These are phyloP conservation scores for Trichoderma polysporum DNA, from an alignment of 2,329 filamentous ascomycete genomes.

Conservation along the genomic window DNA sequence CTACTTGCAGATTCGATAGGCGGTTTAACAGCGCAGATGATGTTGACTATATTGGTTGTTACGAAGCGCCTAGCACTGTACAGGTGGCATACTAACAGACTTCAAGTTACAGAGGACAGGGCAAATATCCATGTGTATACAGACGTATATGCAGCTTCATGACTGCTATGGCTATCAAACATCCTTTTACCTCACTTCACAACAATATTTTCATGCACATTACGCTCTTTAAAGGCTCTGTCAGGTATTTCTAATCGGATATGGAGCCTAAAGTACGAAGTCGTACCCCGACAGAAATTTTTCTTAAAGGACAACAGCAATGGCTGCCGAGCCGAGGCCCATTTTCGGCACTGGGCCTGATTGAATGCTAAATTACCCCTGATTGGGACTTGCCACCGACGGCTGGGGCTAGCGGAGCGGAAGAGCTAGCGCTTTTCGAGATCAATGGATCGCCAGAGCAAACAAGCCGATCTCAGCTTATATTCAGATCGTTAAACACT, in stretches of 20 bases:
- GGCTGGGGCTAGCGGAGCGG: background rate
- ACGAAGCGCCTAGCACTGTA: background rate
- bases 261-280: background rate
- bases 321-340: constrained; percentile 11
- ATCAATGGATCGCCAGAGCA: background rate
- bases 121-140: background rate
- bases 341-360: background rate
- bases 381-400: background rate
- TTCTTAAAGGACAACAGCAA: background rate
- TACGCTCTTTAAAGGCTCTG: background rate
- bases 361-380: background rate
- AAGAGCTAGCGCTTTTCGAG: background rate
- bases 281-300: background rate
- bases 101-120: background rate
- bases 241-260: background rate
- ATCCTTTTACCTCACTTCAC: background rate
- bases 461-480: background rate
- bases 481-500: background rate
- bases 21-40: too few relatives aligned
- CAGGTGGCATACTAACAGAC: background rate
- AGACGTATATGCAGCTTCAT: background rate
- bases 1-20: background rate
- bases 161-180: background rate
- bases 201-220: background rate
- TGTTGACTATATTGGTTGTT: background rate